Percentiles rank a stretch among this genome's conserved stretches.
Evolutionary conservation across 2,329 filamentous ascomycete species (phyloP).

Genomic region (Venturia aucupariae): DNA sequence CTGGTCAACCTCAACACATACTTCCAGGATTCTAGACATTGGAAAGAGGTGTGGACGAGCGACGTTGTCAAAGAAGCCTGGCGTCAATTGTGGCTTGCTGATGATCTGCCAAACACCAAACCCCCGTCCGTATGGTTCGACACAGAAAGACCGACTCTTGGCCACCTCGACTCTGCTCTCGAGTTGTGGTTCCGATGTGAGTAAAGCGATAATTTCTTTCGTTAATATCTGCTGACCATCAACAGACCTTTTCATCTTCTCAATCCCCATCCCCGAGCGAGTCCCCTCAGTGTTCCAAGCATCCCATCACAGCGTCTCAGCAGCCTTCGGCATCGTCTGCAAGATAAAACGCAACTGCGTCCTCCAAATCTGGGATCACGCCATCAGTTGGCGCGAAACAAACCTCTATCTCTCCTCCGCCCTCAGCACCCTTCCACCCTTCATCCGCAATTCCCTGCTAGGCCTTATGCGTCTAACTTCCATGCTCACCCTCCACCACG

Average conservation of each 20-base stretch:
- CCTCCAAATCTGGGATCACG: slow-evolving; percentile 56
- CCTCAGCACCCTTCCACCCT: slow-evolving; percentile 32
- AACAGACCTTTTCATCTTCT: slow-evolving; percentile 45
- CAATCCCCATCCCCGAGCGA: slow-evolving; percentile 46
- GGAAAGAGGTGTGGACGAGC: slow-evolving; percentile 39
- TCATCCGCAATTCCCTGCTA: slow-evolving; percentile 31
- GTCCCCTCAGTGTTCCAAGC: slow-evolving; percentile 54
- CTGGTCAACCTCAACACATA: slow-evolving; percentile 35
- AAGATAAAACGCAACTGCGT: slow-evolving; percentile 52
- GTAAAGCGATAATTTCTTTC: slow-evolving; percentile 8
- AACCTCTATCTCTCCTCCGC: slow-evolving; percentile 32
- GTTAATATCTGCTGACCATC: slow-evolving; percentile 7
- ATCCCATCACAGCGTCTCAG: slow-evolving; percentile 53
- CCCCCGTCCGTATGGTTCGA: slow-evolving; percentile 37
- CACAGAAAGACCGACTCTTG: slow-evolving; percentile 37
- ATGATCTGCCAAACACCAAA: slow-evolving; percentile 34
- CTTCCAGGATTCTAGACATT: slow-evolving; percentile 36
- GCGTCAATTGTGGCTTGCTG: slow-evolving; percentile 37
- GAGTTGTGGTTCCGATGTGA: slow-evolving; percentile 38
- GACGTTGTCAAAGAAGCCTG: slow-evolving; percentile 38
- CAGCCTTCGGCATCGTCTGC: slow-evolving; percentile 52
- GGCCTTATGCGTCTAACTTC: slow-evolving; percentile 33
- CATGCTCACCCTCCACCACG: slow-evolving; percentile 39
- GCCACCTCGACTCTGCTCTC: slow-evolving; percentile 36
- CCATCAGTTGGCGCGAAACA: slow-evolving; percentile 51